phyloP scores from a whole-genome alignment of 2,329 filamentous ascomycete genomes.

The Periglandula ipomoeae region DNA sequence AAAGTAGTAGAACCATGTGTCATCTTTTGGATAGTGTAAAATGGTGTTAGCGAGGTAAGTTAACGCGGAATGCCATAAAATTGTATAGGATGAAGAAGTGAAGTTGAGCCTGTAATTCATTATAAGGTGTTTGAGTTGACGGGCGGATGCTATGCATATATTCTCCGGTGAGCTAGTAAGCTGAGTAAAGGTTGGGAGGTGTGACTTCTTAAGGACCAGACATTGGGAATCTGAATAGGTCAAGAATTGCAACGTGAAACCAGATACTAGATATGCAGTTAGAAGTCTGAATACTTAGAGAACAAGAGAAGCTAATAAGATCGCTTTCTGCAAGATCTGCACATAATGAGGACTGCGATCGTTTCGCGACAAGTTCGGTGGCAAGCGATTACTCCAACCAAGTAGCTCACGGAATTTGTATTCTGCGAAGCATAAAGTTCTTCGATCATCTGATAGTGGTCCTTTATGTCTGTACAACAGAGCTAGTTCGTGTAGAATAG shows the following conservation, averaged over 20 bases:
- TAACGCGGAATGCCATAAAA: slow-evolving; percentile 32
- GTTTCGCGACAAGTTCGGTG: slow-evolving; percentile 15
- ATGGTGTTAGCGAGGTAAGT: slow-evolving; percentile 30
- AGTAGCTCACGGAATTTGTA: slow-evolving; percentile 29
- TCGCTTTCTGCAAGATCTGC: slow-evolving; percentile 26
- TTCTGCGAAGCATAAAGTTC: slow-evolving; percentile 17
- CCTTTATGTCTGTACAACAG: slow-evolving; percentile 14
- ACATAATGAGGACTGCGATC: slow-evolving; percentile 24
- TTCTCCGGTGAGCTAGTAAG: slow-evolving; percentile 18
- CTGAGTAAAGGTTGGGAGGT: slow-evolving; percentile 23
- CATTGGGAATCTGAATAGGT: slow-evolving; percentile 22
- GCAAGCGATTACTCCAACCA: slow-evolving; percentile 26
- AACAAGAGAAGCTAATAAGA: neutral
- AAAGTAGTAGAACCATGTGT: slow-evolving; percentile 26
- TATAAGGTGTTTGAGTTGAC: slow-evolving; percentile 29
- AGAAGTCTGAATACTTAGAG: neutral
- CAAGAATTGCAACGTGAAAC: slow-evolving; percentile 28
- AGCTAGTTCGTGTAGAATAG: slow-evolving; percentile 19
- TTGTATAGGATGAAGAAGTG: slow-evolving; percentile 23
- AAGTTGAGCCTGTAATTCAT: slow-evolving; percentile 25
- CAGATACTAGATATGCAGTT: slow-evolving; percentile 23
- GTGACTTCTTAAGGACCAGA: slow-evolving; percentile 3
- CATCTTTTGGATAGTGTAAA: slow-evolving; percentile 18
- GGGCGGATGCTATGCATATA: slow-evolving; percentile 24
- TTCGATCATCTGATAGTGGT: slow-evolving; percentile 3